Conservation (phyloP, 305 asterid species). For the Petunia hybrid region DNA sequence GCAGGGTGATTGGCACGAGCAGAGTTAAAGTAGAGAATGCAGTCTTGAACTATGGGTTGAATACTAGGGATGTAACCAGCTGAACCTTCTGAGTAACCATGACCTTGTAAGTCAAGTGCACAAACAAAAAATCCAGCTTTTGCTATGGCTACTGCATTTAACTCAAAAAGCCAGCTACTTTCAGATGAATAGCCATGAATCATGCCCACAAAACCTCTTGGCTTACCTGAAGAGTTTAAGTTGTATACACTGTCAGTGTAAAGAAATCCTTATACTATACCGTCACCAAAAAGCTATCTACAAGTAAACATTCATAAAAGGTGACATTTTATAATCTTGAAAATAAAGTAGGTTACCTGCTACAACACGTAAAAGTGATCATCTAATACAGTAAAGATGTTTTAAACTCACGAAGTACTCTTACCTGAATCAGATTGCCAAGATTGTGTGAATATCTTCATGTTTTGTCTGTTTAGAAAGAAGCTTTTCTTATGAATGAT, state of each 20-base stretch:
- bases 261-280: too few species aligned
- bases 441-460: conserved; percentile 70
- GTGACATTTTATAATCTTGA: too few species aligned
- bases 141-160: conserved; percentile 75
- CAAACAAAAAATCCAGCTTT: conserved; percentile 69
- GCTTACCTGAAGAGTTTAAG: neutral
- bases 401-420: too few species aligned
- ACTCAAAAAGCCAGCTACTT: conserved; percentile 82
- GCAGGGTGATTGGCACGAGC: conserved; percentile 42
- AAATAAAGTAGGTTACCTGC: too few species aligned
- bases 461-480: conserved; percentile 61
- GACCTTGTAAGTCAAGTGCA: conserved; percentile 79
- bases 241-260: too few species aligned
- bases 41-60: conserved; percentile 59
- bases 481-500: conserved; percentile 63
- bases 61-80: conserved; percentile 59
- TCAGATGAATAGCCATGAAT: conserved; percentile 84
- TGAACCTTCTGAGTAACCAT: conserved; percentile 75
- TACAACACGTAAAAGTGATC: too few species aligned
- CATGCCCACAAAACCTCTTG: conserved; percentile 70
- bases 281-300: too few species aligned
- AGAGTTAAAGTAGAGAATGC: conserved; percentile 60
- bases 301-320: too few species aligned
- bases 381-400: too few species aligned
- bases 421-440: conserved; percentile 57